Conservation (phyloP, 805 yeast species). For the Yueomyces sp. region DNA sequence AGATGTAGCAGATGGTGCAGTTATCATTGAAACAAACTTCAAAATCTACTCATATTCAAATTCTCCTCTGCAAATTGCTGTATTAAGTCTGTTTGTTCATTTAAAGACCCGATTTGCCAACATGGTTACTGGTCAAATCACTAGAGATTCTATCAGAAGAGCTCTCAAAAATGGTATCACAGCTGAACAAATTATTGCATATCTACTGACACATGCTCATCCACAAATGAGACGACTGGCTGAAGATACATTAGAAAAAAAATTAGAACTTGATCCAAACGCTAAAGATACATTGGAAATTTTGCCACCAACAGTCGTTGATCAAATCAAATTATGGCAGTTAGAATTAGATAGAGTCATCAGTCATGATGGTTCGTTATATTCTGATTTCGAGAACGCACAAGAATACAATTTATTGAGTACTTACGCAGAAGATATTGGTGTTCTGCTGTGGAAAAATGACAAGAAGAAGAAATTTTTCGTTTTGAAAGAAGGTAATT, state of each 20-base stretch:
- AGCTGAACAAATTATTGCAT: slow-evolving; percentile 85
- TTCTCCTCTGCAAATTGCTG: slow-evolving; percentile 90
- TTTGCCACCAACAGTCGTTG: slow-evolving; percentile 91
- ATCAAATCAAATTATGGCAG: slow-evolving; percentile 94
- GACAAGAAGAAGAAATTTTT: slow-evolving; percentile 58
- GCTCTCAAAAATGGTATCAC: slow-evolving; percentile 85
- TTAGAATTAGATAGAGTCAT: slow-evolving; percentile 86
- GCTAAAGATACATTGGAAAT: slow-evolving; percentile 44
- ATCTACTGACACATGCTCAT: slow-evolving; percentile 85
- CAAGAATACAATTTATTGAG: slow-evolving; percentile 62
- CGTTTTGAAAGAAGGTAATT: slow-evolving; percentile 75
- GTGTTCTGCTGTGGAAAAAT: slow-evolving; percentile 84
- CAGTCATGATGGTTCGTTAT: slow-evolving; percentile 74
- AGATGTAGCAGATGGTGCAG: slow-evolving; percentile 39
- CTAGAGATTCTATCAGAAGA: slow-evolving; percentile 78
- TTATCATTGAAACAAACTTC: slow-evolving; percentile 88
- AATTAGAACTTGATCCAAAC: slow-evolving; percentile 41
- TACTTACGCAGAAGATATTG: slow-evolving; percentile 79
- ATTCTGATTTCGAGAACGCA: slow-evolving; percentile 68
- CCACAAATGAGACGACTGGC: slow-evolving; percentile 74
- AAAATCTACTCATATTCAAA: slow-evolving; percentile 86
- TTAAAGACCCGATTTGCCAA: slow-evolving; percentile 75
- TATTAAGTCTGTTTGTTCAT: slow-evolving; percentile 77
- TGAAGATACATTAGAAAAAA: slow-evolving; percentile 53
- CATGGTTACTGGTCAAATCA: slow-evolving; percentile 85